These are phyloP conservation scores for Mycena galopus DNA, from an alignment of 768 basidiomycete species.

Conservation along the genomic window DNA sequence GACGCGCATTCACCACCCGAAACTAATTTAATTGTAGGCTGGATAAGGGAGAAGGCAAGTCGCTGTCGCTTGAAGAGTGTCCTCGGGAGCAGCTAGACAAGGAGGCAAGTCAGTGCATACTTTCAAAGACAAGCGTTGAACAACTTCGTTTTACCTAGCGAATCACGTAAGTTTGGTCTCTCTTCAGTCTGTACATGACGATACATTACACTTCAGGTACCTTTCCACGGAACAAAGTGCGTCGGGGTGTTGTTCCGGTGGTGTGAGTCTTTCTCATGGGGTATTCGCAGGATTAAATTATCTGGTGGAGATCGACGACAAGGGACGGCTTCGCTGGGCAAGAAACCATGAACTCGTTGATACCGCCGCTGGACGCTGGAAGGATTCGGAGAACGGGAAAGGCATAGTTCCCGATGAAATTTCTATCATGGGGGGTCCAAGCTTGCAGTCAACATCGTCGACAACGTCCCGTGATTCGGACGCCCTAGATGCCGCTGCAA, in stretches of 20 bases:
- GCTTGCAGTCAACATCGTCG: constrained; percentile 33
- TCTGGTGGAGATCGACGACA: constrained; percentile 65
- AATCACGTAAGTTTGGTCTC: constrained; percentile 52
- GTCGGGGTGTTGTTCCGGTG: background rate
- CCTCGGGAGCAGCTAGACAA: constrained; percentile 70
- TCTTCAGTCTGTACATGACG: background rate
- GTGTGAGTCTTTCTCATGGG: background rate
- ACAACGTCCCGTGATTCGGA: constrained; percentile 30
- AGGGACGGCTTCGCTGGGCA: constrained; percentile 71
- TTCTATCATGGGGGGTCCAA: constrained; percentile 38
- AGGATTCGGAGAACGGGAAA: constrained; percentile 67
- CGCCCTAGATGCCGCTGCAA: constrained; percentile 49
- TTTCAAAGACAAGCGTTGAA: background rate
- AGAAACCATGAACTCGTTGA: constrained; percentile 70
- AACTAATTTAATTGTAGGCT: constrained; percentile 58
- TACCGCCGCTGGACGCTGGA: constrained; percentile 72
- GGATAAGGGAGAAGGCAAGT: constrained; percentile 70
- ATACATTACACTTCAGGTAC: constrained; percentile 52
- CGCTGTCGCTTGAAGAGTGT: constrained; percentile 69
- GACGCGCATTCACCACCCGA: background rate
- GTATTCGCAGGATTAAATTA: constrained; percentile 70
- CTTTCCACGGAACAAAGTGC: constrained; percentile 69
- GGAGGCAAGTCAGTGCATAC: constrained; percentile 54
- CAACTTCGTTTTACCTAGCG: constrained; percentile 45
- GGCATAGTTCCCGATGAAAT: constrained; percentile 63